Conservation (phyloP, 805 yeast species). For the Yarrowia sp. region DNA sequence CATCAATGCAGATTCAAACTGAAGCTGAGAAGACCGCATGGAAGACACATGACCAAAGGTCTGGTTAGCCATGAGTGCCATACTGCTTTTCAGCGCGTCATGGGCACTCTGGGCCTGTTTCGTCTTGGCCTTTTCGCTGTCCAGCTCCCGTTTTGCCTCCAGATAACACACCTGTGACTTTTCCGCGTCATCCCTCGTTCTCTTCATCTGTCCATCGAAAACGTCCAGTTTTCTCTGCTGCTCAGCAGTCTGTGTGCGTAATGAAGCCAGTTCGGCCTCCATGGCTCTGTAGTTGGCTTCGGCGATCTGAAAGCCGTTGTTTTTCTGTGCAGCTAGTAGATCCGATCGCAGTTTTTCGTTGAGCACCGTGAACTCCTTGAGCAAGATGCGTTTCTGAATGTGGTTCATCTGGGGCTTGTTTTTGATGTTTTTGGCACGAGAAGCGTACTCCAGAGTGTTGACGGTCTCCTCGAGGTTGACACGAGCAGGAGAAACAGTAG, state of each 20-base stretch:
- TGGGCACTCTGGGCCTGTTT: constrained; percentile 13
- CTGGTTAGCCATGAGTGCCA: constrained; percentile 29
- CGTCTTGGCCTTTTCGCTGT: constrained; percentile 16
- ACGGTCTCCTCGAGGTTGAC: constrained; percentile 80
- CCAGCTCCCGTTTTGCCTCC: constrained; percentile 26
- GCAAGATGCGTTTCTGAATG: constrained; percentile 60
- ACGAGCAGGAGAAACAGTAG: constrained; percentile 85
- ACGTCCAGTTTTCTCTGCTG: constrained; percentile 58
- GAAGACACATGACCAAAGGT: constrained; percentile 40
- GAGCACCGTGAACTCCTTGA: constrained; percentile 62
- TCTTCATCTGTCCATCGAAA: constrained; percentile 57
- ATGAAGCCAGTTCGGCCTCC: constrained; percentile 58
- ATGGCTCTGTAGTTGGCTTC: constrained; percentile 56
- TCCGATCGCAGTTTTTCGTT: constrained; percentile 65
- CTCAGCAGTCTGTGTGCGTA: constrained; percentile 58
- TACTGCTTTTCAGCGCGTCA: constrained; percentile 40
- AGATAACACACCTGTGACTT: constrained; percentile 40
- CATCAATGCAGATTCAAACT: constrained; percentile 31
- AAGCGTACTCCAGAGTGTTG: constrained; percentile 87
- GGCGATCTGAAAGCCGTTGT: constrained; percentile 71
- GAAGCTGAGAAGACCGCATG: constrained; percentile 32
- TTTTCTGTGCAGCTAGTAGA: constrained; percentile 65
- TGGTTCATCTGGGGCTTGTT: constrained; percentile 66
- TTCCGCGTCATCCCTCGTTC: constrained; percentile 49
- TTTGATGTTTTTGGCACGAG: constrained; percentile 80